Evolutionary conservation across 2,329 filamentous ascomycete species (phyloP).

Genomic region (Sporothrix humicola): DNA sequence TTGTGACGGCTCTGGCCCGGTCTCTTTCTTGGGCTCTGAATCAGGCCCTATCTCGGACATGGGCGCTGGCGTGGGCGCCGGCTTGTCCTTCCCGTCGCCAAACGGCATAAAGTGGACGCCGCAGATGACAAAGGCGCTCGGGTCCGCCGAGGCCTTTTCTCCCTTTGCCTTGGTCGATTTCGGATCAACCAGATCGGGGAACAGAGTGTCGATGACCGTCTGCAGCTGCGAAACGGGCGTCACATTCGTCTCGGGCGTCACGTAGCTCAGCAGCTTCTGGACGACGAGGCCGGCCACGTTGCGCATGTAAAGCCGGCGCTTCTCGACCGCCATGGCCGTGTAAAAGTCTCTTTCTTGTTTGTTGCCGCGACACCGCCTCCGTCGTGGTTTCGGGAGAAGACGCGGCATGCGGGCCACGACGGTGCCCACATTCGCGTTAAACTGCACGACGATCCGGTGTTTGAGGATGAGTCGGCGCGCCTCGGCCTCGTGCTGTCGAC

Average conservation of each 20-base stretch:
- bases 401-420: slow-evolving; percentile 54
- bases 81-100: not conserved
- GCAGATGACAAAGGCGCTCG: slow-evolving; percentile 52
- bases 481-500: slow-evolving; percentile 54
- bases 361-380: not conserved
- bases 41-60: too few relatives aligned
- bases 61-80: too few relatives aligned
- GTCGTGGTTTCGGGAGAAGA: slow-evolving; percentile 36
- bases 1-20: slow-evolving; percentile 43
- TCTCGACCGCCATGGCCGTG: slow-evolving; percentile 38
- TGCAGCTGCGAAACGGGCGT: slow-evolving; percentile 56
- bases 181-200: slow-evolving; percentile 51
- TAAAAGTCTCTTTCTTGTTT: slow-evolving; percentile 21
- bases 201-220: slow-evolving; percentile 54
- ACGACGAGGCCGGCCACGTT: slow-evolving; percentile 54
- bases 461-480: slow-evolving; percentile 61
- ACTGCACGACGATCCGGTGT: slow-evolving; percentile 53
- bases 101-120: slow-evolving; percentile 56
- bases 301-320: slow-evolving; percentile 48
- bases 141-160: not conserved
- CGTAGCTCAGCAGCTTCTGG: slow-evolving; percentile 52
- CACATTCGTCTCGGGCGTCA: slow-evolving; percentile 46
- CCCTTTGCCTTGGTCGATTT: not conserved
- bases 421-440: slow-evolving; percentile 57
- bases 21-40: not conserved